Percentiles rank a stretch among this genome's conserved stretches.
These are phyloP conservation scores for Histomonas meleagridis DNA, from an alignment of 208 protist species.

Conservation along the genomic window DNA sequence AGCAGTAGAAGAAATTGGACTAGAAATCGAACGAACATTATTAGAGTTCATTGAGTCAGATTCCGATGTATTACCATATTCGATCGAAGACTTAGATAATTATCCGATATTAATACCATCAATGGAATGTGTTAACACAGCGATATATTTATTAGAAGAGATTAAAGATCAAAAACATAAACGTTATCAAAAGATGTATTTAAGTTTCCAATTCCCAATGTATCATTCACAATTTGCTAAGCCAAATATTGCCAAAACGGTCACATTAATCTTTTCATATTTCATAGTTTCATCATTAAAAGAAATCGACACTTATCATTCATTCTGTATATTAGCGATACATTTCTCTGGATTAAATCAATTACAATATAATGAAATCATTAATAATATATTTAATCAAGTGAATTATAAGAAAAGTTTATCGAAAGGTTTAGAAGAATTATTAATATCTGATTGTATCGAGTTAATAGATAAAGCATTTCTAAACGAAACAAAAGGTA, in stretches of 20 bases:
- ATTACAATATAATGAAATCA: background rate
- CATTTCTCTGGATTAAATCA: background rate
- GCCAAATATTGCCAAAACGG: background rate
- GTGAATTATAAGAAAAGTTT: background rate
- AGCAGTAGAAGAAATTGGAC: background rate
- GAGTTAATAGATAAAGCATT: background rate
- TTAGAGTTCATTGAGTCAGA: background rate
- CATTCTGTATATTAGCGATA: background rate
- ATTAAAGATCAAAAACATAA: background rate
- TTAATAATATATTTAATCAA: background rate
- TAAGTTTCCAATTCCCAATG: background rate
- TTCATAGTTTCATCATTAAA: background rate
- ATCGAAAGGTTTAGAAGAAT: background rate
- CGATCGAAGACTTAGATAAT: background rate
- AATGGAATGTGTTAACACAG: background rate
- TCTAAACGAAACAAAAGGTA: no score
- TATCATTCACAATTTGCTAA: background rate
- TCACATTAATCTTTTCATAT: background rate
- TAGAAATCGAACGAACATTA: background rate
- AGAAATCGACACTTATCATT: background rate
- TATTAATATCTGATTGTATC: background rate
- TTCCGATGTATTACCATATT: background rate
- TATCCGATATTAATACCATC: background rate
- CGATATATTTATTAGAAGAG: background rate
- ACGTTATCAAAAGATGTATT: background rate